Conservation (phyloP, 164 flowering plant species). For the Chimonanthus salicifolius region DNA sequence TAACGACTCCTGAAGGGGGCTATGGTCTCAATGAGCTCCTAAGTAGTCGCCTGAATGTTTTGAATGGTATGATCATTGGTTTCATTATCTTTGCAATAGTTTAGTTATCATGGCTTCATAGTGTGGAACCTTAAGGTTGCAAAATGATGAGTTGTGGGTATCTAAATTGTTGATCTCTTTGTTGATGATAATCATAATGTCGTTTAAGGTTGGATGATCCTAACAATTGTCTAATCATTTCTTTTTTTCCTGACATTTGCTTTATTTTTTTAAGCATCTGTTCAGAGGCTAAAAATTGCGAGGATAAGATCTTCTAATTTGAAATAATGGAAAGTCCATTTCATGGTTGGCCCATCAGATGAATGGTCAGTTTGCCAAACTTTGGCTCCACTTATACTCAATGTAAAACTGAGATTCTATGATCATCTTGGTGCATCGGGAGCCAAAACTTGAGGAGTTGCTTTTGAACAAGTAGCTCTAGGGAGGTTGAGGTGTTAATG, state of each 20-base stretch:
- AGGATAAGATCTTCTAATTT: background rate
- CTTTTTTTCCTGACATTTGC: background rate
- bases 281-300: background rate
- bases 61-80: constrained; percentile 47
- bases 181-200: background rate
- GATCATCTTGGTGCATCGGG: background rate
- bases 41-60: constrained; percentile 55
- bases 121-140: background rate
- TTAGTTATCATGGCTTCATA: background rate
- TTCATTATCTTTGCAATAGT: background rate
- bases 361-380: background rate
- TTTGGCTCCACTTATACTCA: background rate
- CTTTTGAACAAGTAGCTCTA: background rate
- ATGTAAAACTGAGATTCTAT: background rate
- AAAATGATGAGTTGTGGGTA: background rate
- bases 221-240: background rate
- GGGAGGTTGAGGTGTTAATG: no score
- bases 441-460: background rate
- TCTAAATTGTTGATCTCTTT: background rate
- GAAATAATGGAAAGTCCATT: background rate
- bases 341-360: background rate
- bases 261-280: background rate
- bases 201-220: background rate
- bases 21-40: constrained; percentile 78
- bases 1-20: constrained; percentile 91